Evolutionary conservation across 1,139 yeast species (phyloP), one percentile per base, ranked within the genome.

Genomic region (Pichia inconspicua): DNA sequence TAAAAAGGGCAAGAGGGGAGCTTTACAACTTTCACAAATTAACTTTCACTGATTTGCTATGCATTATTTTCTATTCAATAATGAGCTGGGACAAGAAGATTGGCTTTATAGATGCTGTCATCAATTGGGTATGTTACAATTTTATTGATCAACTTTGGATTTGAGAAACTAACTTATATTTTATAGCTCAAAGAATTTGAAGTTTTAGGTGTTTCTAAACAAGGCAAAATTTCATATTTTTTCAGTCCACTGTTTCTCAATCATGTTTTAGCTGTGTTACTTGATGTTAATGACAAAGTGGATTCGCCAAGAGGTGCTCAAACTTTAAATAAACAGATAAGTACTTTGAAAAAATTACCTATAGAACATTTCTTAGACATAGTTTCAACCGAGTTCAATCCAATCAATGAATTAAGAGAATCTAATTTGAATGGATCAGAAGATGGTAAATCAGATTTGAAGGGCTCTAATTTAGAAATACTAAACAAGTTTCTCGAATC

Each of bases 61-160:
- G 30, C 30, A 22, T 22, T 27, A n/a, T 27, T 27, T 27, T 27
- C 11, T 27, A 11, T 5, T 15, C 22, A 11, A n/a, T 8, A 1
- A 46, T 49, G 44, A 48, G 46, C 10, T 41, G 42, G 30, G 49
- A 46, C 25, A 30, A 31, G 3, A 49, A 49, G 35, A 25, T 49
- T 5, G 27, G 32, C 7, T 31, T 50, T 25, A 44, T 50, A 9
- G 35, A 37, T 7, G 48, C 50, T 8, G 39, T 35, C 9, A 42
- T 45, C 17, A 11, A 38, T n/a, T 50, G 53, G 53, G 53, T 50
- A 50, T 40, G 53, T 35, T 37, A 41, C 19, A 7, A 14, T 25
- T 25, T 3, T 14, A 15, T 14, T 30, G 2, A 15, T 22, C 22
- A 22, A 22, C 22, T 22, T 22, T 22, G 5, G 22, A 22, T 22